A percentile compares a stretch with the other conserved stretches of the same genome.
phyloP scores from a whole-genome alignment of 345 rosid genomes.

The Eucalyptus dawsonii region DNA sequence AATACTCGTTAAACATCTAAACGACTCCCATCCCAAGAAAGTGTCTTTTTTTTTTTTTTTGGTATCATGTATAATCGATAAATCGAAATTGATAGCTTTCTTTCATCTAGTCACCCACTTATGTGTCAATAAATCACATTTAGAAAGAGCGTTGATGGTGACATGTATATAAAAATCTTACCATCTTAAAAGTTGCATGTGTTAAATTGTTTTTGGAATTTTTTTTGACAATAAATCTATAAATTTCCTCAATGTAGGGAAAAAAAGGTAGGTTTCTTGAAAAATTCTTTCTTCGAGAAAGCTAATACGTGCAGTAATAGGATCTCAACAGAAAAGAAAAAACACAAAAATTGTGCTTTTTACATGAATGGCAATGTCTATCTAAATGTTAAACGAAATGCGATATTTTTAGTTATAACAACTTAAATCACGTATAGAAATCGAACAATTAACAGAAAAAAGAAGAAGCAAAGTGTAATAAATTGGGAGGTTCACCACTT shows the following conservation, averaged over 20 bases:
- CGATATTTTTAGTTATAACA: not conserved
- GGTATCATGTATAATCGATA: not conserved
- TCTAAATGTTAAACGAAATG: not conserved
- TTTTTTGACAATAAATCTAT: not conserved
- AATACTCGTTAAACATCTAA: not conserved
- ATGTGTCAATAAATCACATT: not conserved
- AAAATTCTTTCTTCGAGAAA: not conserved
- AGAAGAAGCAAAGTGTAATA: not conserved
- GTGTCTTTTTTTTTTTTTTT: not conserved
- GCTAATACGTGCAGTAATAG: not conserved
- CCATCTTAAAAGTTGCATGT: not conserved
- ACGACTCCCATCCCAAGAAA: not conserved
- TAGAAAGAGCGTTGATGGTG: not conserved
- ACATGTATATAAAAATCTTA: not conserved
- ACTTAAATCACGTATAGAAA: not conserved
- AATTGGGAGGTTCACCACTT: not conserved
- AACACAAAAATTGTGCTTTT: not conserved
- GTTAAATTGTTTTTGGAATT: not conserved
- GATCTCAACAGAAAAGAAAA: not conserved
- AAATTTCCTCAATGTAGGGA: not conserved
- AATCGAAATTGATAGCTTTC: rapidly evolving
- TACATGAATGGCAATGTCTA: not conserved
- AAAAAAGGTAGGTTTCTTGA: not conserved
- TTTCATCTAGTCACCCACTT: not conserved
- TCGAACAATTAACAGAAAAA: not conserved